Percentiles rank a stretch among this genome's conserved stretches.
Evolutionary conservation across 306 rosid species (phyloP).

Genomic region (Amphicarpaea edgeworthii): DNA sequence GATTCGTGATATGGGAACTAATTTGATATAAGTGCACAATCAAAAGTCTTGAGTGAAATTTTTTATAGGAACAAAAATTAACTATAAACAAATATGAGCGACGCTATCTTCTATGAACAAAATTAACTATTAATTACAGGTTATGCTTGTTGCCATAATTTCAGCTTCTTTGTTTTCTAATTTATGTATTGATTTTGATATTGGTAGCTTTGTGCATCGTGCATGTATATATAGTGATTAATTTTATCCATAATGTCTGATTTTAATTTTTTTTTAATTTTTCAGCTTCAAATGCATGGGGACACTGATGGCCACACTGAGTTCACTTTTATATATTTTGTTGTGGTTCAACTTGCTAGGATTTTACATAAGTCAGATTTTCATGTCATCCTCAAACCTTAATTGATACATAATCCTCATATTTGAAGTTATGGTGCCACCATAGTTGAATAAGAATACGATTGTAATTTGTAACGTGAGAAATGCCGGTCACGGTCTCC

Average conservation of each 20-base stretch:
- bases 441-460: no score
- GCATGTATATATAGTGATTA: not conserved
- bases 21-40: not conserved
- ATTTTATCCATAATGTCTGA: not conserved
- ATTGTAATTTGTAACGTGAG: no score
- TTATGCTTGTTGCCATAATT: not conserved
- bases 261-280: slow-evolving; percentile 14
- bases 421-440: not conserved
- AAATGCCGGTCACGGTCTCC: no score
- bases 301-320: slow-evolving; percentile 14
- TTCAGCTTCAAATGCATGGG: slow-evolving; percentile 72
- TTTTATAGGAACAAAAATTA: not conserved
- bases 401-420: not conserved
- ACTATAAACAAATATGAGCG: no score
- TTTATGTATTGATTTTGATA: not conserved
- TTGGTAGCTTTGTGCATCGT: not conserved
- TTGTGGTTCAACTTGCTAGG: not conserved
- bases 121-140: not conserved
- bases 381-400: not conserved
- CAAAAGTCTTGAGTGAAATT: not conserved
- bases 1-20: not conserved
- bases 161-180: not conserved
- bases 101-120: not conserved
- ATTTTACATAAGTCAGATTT: not conserved
- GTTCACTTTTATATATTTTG: not conserved